Percentiles rank a stretch among this genome's conserved stretches.
These are phyloP conservation scores for Fomitopsis serialis DNA, from an alignment of 768 basidiomycete species.

Conservation along the genomic window DNA sequence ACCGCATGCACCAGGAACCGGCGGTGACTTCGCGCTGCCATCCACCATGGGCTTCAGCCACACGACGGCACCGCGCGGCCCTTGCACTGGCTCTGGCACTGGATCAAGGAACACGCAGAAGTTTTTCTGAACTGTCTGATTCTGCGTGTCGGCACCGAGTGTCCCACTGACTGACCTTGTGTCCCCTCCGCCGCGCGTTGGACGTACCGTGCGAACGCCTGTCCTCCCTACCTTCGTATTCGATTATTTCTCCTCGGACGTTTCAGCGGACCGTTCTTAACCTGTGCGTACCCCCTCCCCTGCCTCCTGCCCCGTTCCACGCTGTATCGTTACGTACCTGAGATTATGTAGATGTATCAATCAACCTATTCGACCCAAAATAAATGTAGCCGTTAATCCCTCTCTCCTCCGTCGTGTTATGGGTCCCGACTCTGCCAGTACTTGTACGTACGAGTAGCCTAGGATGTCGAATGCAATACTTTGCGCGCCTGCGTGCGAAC, in stretches of 20 bases:
- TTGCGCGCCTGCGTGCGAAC: constrained; percentile 64
- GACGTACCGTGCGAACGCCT: background rate
- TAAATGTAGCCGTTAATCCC: constrained; percentile 6
- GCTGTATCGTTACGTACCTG: background rate
- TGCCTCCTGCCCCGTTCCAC: background rate
- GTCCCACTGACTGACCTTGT: background rate
- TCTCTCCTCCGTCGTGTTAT: background rate
- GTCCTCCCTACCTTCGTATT: background rate
- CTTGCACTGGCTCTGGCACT: background rate
- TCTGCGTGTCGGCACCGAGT: background rate
- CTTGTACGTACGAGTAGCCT: background rate
- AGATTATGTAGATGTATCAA: background rate
- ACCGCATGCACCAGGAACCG: background rate
- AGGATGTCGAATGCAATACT: constrained; percentile 41
- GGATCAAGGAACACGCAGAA: background rate
- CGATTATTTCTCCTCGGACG: background rate
- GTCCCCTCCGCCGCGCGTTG: background rate
- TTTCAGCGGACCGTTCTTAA: background rate
- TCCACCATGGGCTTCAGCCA: background rate
- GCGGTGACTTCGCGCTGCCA: background rate
- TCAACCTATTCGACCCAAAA: background rate
- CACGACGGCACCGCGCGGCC: background rate
- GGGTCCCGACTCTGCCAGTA: background rate
- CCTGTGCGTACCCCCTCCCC: background rate
- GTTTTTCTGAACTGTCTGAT: background rate